phyloP scores from a whole-genome alignment of 2,329 filamentous ascomycete species.

The Trichophyton simii region DNA sequence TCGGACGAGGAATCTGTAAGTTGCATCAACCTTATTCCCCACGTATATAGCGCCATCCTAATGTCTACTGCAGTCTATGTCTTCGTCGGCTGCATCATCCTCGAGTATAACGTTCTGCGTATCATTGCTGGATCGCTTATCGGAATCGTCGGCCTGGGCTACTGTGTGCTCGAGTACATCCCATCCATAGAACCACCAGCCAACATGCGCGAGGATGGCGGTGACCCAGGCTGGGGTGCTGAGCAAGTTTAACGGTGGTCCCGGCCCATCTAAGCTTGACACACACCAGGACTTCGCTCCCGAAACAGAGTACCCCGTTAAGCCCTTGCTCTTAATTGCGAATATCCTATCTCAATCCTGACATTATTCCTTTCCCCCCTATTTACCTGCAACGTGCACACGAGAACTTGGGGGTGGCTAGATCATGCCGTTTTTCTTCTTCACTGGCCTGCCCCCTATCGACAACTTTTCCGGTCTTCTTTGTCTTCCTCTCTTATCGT shows the following conservation, averaged over 20 bases:
- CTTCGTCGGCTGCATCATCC: constrained; percentile 78
- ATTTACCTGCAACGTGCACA: neutral
- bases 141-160: constrained; percentile 64
- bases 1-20: constrained; percentile 89
- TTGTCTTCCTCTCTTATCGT: neutral
- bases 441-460: neutral
- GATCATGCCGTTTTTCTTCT: neutral
- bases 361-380: neutral
- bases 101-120: constrained; percentile 54
- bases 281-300: neutral
- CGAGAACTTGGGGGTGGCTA: neutral
- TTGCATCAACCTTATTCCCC: constrained; percentile 17
- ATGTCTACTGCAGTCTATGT: constrained; percentile 63
- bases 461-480: neutral
- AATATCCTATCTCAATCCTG: neutral
- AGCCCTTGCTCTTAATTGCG: neutral
- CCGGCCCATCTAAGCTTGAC: neutral
- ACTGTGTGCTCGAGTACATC: constrained; percentile 62
- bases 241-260: constrained; percentile 52
- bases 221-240: constrained; percentile 61
- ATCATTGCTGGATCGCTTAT: constrained; percentile 68
- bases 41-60: neutral
- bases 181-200: constrained; percentile 67
- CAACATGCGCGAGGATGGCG: constrained; percentile 70
- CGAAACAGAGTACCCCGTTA: neutral